phyloP scores from a whole-genome alignment of 2,329 filamentous ascomycete species.

The Aspergillus amoenus region DNA sequence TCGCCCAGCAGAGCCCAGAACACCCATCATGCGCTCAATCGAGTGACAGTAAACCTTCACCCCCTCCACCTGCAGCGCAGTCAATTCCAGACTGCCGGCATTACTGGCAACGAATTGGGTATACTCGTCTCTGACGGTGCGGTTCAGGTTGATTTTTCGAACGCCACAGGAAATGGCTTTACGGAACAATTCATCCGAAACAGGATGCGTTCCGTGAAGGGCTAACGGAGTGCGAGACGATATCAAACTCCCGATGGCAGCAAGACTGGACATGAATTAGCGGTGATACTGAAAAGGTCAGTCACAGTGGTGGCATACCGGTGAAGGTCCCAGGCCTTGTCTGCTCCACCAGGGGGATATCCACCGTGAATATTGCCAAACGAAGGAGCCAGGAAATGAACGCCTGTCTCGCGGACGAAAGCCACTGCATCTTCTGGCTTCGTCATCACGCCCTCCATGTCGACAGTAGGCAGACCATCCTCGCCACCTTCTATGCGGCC shows the following conservation, averaged over 20 bases:
- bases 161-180: constrained; percentile 19
- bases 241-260: constrained; percentile 8
- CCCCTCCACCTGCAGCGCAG: constrained; percentile 9
- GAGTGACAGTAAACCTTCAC: constrained; percentile 16
- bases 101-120: constrained; percentile 19
- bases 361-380: constrained; percentile 20
- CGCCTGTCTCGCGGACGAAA: constrained; percentile 62
- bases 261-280: constrained; percentile 2
- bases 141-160: constrained; percentile 25
- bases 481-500: constrained; percentile 68
- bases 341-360: constrained; percentile 25
- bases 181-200: constrained; percentile 20
- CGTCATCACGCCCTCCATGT: constrained; percentile 60
- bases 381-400: constrained; percentile 67
- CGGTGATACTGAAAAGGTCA: background rate
- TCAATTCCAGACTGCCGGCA: constrained; percentile 14
- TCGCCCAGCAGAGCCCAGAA: constrained; percentile 10
- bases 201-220: constrained; percentile 24
- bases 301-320: constrained; percentile 1
- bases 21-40: constrained; percentile 16
- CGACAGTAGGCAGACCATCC: constrained; percentile 67
- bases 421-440: constrained; percentile 65
- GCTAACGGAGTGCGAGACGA: constrained; percentile 13
- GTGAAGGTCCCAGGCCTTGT: constrained; percentile 13
- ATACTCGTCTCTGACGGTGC: constrained; percentile 26